Conservation (phyloP, 73 alveolate species). For the Paramecium primaurelia region DNA sequence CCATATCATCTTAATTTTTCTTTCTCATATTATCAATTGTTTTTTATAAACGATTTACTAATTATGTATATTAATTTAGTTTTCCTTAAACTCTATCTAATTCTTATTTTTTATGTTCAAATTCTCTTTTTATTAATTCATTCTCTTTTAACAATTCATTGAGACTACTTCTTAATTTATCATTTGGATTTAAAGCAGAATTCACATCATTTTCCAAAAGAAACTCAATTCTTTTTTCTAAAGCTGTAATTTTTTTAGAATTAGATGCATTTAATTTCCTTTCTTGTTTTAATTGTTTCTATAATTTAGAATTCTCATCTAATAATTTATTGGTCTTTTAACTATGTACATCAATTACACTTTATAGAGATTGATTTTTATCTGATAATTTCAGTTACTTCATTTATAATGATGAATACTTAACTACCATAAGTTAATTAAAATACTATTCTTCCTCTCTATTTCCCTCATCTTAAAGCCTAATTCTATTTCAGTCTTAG, state of each 20-base stretch:
- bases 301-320: slow-evolving; percentile 50
- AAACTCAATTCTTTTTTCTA: slow-evolving; percentile 60
- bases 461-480: slow-evolving; percentile 60
- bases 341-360: slow-evolving; percentile 45
- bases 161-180: slow-evolving; percentile 49
- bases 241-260: slow-evolving; percentile 44
- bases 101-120: slow-evolving; percentile 52
- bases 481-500: slow-evolving; percentile 57
- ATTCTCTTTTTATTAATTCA: slow-evolving; percentile 57
- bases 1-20: slow-evolving; percentile 31
- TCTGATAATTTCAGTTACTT: slow-evolving; percentile 45
- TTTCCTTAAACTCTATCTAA: slow-evolving; percentile 54
- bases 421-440: slow-evolving; percentile 16
- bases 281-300: slow-evolving; percentile 29
- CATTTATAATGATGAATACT: background rate
- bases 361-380: slow-evolving; percentile 37
- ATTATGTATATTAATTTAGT: background rate
- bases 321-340: slow-evolving; percentile 8
- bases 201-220: slow-evolving; percentile 57
- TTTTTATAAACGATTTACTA: slow-evolving; percentile 23
- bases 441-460: slow-evolving; percentile 40
- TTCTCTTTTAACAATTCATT: slow-evolving; percentile 52
- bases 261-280: slow-evolving; percentile 32
- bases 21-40: slow-evolving; percentile 61
- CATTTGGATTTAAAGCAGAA: slow-evolving; percentile 58